Conservation (phyloP, 305 asterid genomes). For the Plantago coronopus region DNA sequence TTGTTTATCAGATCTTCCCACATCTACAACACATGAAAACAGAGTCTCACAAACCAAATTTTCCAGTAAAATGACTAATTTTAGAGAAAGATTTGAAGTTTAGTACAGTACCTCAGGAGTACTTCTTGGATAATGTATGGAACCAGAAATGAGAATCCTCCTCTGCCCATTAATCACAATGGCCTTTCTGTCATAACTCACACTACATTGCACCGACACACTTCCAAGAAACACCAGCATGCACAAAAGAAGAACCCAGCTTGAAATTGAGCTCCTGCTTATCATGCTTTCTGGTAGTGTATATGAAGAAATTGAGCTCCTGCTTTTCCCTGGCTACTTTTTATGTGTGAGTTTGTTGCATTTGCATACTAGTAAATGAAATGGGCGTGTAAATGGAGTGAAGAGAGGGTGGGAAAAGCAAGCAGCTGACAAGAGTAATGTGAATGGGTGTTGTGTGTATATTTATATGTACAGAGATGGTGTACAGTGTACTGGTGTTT, state of each 20-base stretch:
- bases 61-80: not conserved
- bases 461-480: constrained; percentile 25
- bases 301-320: constrained; percentile 11
- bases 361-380: constrained; percentile 25
- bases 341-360: constrained; percentile 28
- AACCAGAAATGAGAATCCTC: constrained; percentile 79
- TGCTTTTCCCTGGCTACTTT: constrained; percentile 3
- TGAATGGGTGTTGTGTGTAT: constrained; percentile 19
- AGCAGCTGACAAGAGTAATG: constrained; percentile 30
- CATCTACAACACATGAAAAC: constrained; percentile 46
- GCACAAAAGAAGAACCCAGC: constrained; percentile 49
- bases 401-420: constrained; percentile 29
- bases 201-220: constrained; percentile 45
- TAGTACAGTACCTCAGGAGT: constrained; percentile 79
- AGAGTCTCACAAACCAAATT: constrained; percentile 19
- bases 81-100: not conserved
- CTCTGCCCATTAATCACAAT: constrained; percentile 72
- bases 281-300: constrained; percentile 29
- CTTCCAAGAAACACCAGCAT: constrained; percentile 39
- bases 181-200: constrained; percentile 72
- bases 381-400: constrained; percentile 16
- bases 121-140: constrained; percentile 92
- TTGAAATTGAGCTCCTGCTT: constrained; percentile 31
- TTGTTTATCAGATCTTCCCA: constrained; percentile 91
- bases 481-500: constrained; percentile 16